These are phyloP conservation scores for Filobasidium uniguttulatum DNA, from an alignment of 1,284 basidiomycete genomes.

Conservation along the genomic window DNA sequence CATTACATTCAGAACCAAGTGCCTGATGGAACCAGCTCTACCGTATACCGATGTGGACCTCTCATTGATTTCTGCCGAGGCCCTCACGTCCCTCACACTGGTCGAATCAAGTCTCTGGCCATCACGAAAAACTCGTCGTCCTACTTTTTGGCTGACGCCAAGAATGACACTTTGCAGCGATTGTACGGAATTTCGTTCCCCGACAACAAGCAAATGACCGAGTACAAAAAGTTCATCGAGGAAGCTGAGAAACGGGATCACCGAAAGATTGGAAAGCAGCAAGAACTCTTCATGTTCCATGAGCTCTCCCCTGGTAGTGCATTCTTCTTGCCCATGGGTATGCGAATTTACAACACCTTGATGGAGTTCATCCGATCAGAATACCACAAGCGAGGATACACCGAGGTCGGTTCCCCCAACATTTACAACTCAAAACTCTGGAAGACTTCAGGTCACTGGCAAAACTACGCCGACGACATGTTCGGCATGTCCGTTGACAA, in stretches of 20 bases:
- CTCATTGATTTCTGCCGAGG: slow-evolving; percentile 97
- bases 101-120: slow-evolving; percentile 92
- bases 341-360: slow-evolving; percentile 91
- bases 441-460: slow-evolving; percentile 98
- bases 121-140: slow-evolving; percentile 95
- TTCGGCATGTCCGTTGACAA: slow-evolving; percentile 88
- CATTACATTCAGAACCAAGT: slow-evolving; percentile 94
- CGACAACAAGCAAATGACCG: slow-evolving; percentile 85
- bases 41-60: slow-evolving; percentile 96
- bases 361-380: slow-evolving; percentile 70
- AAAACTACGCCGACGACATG: slow-evolving; percentile 97
- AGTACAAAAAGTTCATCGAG: slow-evolving; percentile 91
- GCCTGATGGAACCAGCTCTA: slow-evolving; percentile 90
- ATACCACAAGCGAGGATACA: slow-evolving; percentile 41
- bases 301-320: slow-evolving; percentile 87
- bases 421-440: slow-evolving; percentile 95
- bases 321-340: slow-evolving; percentile 96
- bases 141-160: slow-evolving; percentile 91
- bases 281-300: slow-evolving; percentile 98
- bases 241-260: slow-evolving; percentile 98
- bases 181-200: slow-evolving; percentile 99
- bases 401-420: slow-evolving; percentile 84
- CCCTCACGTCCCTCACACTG: slow-evolving; percentile 94
- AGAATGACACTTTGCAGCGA: slow-evolving; percentile 90
- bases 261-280: slow-evolving; percentile 87